These are phyloP conservation scores for Nigrospora oryzae DNA, from an alignment of 2,329 filamentous ascomycete species.

Conservation along the genomic window DNA sequence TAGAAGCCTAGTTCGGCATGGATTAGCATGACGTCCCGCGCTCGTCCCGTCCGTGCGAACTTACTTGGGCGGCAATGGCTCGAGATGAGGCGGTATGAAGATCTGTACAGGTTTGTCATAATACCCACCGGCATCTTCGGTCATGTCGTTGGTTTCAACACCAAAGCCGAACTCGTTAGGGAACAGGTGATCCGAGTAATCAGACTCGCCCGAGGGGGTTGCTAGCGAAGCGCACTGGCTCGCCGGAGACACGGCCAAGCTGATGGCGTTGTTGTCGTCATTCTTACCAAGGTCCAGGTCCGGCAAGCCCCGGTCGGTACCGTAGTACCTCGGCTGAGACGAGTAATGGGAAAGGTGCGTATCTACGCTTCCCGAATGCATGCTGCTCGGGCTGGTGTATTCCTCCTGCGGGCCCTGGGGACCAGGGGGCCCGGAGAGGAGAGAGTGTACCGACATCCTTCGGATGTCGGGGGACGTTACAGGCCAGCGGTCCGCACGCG, in stretches of 20 bases:
- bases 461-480: conserved; percentile 15
- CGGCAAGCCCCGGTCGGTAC: conserved; percentile 60
- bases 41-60: conserved; percentile 1
- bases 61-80: conserved; percentile 36
- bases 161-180: conserved; percentile 38
- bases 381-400: conserved; percentile 11
- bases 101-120: conserved; percentile 63
- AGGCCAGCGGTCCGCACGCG: conserved; percentile 10
- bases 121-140: conserved; percentile 55
- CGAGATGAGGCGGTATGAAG: conserved; percentile 36
- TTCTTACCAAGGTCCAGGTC: conserved; percentile 66
- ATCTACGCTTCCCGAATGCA: conserved; percentile 14
- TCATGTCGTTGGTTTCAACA: conserved; percentile 36
- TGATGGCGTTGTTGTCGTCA: conserved; percentile 59
- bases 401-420: conserved; percentile 13
- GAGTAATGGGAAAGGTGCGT: conserved; percentile 9
- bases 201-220: conserved; percentile 19
- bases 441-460: conserved; percentile 56
- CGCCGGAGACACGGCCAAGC: conserved; percentile 25
- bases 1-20: conserved; percentile 31
- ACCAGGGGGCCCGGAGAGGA: conserved; percentile 45
- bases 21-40: conserved; percentile 31
- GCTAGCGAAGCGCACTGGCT: conserved; percentile 16
- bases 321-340: conserved; percentile 46
- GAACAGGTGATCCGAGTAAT: conserved; percentile 18